A percentile compares a stretch with the other conserved stretches of the same genome.
Evolutionary conservation across 768 basidiomycete species (phyloP).

Genomic region (Kondoa malvinella): DNA sequence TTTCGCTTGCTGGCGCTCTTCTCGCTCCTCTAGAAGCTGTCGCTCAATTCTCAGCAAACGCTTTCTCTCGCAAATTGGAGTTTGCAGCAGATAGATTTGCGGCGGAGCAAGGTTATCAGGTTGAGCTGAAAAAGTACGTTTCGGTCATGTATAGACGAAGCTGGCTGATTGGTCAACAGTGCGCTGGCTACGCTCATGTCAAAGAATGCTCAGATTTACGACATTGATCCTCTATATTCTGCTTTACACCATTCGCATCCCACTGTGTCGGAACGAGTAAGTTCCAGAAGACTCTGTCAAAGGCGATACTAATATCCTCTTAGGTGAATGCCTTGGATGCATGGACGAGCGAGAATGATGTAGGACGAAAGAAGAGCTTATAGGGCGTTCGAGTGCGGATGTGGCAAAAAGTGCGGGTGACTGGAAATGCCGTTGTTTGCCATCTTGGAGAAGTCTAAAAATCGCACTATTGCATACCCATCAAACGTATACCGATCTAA

Average conservation of each 20-base stretch:
- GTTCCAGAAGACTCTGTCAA: constrained; percentile 38
- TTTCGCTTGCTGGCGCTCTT: constrained; percentile 32
- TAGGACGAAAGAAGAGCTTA: neutral
- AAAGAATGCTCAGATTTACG: constrained; percentile 14
- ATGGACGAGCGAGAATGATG: neutral
- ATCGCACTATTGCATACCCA: too few relatives aligned
- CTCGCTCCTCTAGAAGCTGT: constrained; percentile 32
- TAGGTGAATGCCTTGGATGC: neutral
- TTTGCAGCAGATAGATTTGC: constrained; percentile 25
- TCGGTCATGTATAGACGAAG: constrained; percentile 7
- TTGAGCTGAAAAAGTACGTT: neutral
- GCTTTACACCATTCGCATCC: constrained; percentile 94
- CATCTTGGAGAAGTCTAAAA: too few relatives aligned
- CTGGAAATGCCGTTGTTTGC: too few relatives aligned
- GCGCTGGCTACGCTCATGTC: neutral
- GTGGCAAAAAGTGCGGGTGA: too few relatives aligned
- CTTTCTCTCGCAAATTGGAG: constrained; percentile 19
- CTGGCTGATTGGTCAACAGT: neutral
- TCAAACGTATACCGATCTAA: too few relatives aligned
- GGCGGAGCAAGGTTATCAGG: constrained; percentile 7
- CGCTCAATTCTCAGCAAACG: constrained; percentile 27
- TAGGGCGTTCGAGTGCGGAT: too few relatives aligned
- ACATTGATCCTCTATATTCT: constrained; percentile 42
- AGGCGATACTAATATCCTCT: neutral
- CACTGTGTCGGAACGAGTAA: constrained; percentile 73